These are phyloP conservation scores for Yarrowia sp. DNA, from an alignment of 805 yeast species.

Conservation along the genomic window DNA sequence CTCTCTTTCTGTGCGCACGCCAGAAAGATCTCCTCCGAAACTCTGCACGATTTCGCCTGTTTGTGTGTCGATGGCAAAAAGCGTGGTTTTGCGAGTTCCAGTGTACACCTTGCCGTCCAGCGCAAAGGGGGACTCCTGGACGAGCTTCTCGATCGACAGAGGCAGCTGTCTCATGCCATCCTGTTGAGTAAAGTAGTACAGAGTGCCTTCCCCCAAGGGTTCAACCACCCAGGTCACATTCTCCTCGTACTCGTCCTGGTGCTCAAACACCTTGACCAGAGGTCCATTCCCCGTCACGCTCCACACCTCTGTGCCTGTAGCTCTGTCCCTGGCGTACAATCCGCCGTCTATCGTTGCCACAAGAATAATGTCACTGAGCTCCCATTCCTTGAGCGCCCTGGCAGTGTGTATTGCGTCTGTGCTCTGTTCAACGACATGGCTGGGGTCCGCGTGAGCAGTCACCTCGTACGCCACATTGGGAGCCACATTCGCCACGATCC, in stretches of 20 bases:
- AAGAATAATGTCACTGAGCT: constrained; percentile 64
- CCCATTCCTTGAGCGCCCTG: constrained; percentile 54
- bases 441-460: constrained; percentile 4
- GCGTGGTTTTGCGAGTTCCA: constrained; percentile 77
- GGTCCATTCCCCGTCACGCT: constrained; percentile 70
- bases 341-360: constrained; percentile 88
- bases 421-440: constrained; percentile 10
- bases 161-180: constrained; percentile 84
- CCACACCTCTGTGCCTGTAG: constrained; percentile 81
- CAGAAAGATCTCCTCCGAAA: constrained; percentile 61
- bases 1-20: constrained; percentile 39
- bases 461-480: constrained; percentile 14
- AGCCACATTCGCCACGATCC: constrained; percentile 14
- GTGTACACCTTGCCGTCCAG: constrained; percentile 85
- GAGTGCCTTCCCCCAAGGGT: constrained; percentile 82
- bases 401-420: constrained; percentile 34
- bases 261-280: constrained; percentile 55
- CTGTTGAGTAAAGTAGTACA: constrained; percentile 78
- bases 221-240: constrained; percentile 83
- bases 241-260: constrained; percentile 44
- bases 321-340: constrained; percentile 77
- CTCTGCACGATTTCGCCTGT: constrained; percentile 77
- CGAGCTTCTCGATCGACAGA: constrained; percentile 75
- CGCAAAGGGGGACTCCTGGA: constrained; percentile 85
- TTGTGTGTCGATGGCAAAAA: constrained; percentile 72